Base-by-base conservation (phyloP, 345 rosid genomes). In the Gossypium rotundifolium region DNA sequence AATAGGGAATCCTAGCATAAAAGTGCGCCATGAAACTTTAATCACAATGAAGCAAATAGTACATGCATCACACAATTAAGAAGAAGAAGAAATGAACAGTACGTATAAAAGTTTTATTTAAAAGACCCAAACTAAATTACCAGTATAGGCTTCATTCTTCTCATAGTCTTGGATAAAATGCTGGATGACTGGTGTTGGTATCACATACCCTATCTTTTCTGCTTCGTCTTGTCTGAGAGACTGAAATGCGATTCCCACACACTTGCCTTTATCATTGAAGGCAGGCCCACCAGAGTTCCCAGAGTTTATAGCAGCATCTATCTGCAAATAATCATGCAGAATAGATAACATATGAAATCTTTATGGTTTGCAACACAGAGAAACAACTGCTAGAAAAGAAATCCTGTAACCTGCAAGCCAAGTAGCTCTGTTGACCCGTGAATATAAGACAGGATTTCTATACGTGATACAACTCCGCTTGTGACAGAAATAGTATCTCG, bases 211-310 rank as follows among this genome's bases (percentile, higher is more conserved):
- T 22, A 88, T 89, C 79, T 89, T 89, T 76, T 88, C 94, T 46
- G 74, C 91, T 79, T 89, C 94, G 74, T 88, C 94, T 67, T 88
- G 90, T 79, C 88, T 90, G 46, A 90, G 89, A 2, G 94, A 90
- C 79, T 90, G 94, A 85, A 90, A 90, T 61, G 94, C 90, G 71
- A 90, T 90, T 40, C 94, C 94, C 45, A 90, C 92, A 79, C 92
- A 90, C 18, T 79, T 85, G 25, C 92, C 92, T 76, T 79, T 83
- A 80, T 90, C 94, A 80, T 82, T 90, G 61, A 90, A 90, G 48
- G 94, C 94, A 71, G 94, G 92, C 33, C 94, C 92, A 45, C 94
- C 94, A 59, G 91, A 88, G 79, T 89, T 89, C 60, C 89, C 94
- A 25, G 89, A 89, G 61, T 89, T 89, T 74, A 89, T 86, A 53